Percentiles rank a stretch among this genome's conserved stretches.
Evolutionary conservation across 2,329 filamentous ascomycete species (phyloP).

Genomic region (Metarhizium brunneum): DNA sequence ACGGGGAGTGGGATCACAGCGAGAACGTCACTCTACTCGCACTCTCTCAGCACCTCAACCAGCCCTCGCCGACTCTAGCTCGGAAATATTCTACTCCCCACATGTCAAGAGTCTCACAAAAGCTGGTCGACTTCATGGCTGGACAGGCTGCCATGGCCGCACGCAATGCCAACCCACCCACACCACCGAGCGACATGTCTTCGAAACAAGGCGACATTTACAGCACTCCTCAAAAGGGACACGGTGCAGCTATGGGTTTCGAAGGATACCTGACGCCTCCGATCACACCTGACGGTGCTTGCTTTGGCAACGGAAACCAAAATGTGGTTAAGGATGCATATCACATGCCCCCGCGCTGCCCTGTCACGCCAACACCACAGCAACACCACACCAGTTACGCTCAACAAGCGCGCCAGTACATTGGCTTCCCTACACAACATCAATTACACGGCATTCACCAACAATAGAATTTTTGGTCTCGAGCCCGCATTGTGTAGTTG

Average conservation of each 20-base stretch:
- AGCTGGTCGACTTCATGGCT: conserved; percentile 48
- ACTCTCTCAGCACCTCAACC: conserved; percentile 49
- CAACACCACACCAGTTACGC: conserved; percentile 28
- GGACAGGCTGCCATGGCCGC: conserved; percentile 48
- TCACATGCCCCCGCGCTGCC: conserved; percentile 43
- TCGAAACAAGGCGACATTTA: conserved; percentile 53
- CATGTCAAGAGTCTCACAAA: conserved; percentile 43
- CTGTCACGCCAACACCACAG: conserved; percentile 52
- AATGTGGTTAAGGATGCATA: conserved; percentile 38
- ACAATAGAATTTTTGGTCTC: conserved; percentile 21
- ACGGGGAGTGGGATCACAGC: conserved; percentile 66
- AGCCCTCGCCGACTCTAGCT: conserved; percentile 47
- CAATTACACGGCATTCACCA: conserved; percentile 24
- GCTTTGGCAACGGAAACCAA: conserved; percentile 30
- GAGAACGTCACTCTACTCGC: conserved; percentile 58
- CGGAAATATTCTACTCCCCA: conserved; percentile 50
- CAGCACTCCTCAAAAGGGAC: conserved; percentile 71
- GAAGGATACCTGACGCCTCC: conserved; percentile 78
- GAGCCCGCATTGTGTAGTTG: neutral
- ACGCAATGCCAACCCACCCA: conserved; percentile 42
- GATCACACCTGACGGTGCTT: conserved; percentile 67
- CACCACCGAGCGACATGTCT: conserved; percentile 46
- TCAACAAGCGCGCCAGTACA: conserved; percentile 25
- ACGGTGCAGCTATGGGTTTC: conserved; percentile 52
- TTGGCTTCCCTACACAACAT: conserved; percentile 32